phyloP scores from a whole-genome alignment of 139 green algal genomes.

The Micractinium sp. region DNA sequence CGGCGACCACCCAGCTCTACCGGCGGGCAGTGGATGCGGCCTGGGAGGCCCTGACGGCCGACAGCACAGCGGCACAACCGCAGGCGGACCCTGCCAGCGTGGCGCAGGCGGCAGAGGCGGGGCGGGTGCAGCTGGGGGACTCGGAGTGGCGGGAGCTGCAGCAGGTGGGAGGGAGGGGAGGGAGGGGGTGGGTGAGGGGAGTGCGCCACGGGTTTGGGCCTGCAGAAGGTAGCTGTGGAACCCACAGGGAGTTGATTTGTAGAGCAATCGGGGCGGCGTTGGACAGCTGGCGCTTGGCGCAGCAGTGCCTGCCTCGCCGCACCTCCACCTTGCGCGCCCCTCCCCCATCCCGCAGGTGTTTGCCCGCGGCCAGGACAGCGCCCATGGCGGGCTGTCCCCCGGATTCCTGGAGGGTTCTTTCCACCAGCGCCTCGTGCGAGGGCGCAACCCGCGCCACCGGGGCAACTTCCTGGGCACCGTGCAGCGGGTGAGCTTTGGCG shows the following conservation, averaged over 20 bases:
- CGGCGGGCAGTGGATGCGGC: slow-evolving; percentile 75
- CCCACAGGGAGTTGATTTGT: too few species aligned
- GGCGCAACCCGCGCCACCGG: slow-evolving; percentile 73
- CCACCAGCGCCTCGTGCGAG: slow-evolving; percentile 83
- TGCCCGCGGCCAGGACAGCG: slow-evolving; percentile 81
- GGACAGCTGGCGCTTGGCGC: too few species aligned
- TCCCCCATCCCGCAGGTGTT: slow-evolving; percentile 68
- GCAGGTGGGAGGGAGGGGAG: slow-evolving; percentile 46
- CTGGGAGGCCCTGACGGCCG: slow-evolving; percentile 59
- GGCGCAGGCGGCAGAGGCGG: not conserved
- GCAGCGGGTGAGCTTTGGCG: slow-evolving; percentile 7
- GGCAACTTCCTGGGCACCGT: slow-evolving; percentile 64
- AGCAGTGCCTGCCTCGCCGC: too few species aligned
- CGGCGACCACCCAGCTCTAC: slow-evolving; percentile 71
- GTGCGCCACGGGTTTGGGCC: too few species aligned
- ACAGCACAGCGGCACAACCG: not conserved
- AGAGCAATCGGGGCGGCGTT: too few species aligned
- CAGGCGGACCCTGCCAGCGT: not conserved
- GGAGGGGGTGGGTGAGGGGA: not conserved
- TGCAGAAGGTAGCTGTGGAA: too few species aligned
- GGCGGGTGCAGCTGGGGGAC: slow-evolving; percentile 36
- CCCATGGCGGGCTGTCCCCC: slow-evolving; percentile 68
- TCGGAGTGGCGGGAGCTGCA: slow-evolving; percentile 54
- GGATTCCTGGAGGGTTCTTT: slow-evolving; percentile 79
- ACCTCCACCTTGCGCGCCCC: not conserved